Percentiles rank a stretch among this genome's conserved stretches.
phyloP scores from a whole-genome alignment of 257 asterid genomes.

The Solanum chiquidenum region DNA sequence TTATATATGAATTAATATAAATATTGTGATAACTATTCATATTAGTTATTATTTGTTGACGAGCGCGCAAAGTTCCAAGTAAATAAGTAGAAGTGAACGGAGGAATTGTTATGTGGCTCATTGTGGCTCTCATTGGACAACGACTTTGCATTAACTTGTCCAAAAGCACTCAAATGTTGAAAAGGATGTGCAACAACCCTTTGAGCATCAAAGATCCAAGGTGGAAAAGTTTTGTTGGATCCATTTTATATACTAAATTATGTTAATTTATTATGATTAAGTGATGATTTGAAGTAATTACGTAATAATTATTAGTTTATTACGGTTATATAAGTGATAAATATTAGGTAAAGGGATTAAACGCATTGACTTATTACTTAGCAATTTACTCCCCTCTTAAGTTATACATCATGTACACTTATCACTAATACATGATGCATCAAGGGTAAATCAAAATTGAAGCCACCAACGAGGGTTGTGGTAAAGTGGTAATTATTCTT shows the following conservation, averaged over 20 bases:
- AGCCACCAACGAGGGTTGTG: not conserved
- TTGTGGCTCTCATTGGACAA: not conserved
- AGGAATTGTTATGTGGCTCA: not conserved
- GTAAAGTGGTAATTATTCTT: no score
- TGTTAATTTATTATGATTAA: not conserved
- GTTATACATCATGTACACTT: not conserved
- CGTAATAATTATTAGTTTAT: not conserved
- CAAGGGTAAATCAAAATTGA: not conserved
- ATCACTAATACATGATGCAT: not conserved
- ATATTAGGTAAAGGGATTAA: not conserved
- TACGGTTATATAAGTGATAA: not conserved
- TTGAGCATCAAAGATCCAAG: not conserved
- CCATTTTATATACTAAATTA: not conserved
- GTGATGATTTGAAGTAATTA: not conserved
- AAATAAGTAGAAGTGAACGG: not conserved
- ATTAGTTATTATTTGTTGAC: not conserved
- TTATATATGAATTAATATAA: not conserved
- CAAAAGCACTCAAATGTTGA: not conserved
- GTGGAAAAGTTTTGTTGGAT: not conserved
- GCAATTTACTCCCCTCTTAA: not conserved
- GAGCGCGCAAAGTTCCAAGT: rapidly evolving
- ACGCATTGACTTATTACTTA: not conserved
- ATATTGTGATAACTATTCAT: not conserved
- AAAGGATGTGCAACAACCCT: not conserved
- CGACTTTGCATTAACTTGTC: not conserved